phyloP scores from a whole-genome alignment of 2,329 filamentous ascomycete genomes.

The Claviceps fusiformis region DNA sequence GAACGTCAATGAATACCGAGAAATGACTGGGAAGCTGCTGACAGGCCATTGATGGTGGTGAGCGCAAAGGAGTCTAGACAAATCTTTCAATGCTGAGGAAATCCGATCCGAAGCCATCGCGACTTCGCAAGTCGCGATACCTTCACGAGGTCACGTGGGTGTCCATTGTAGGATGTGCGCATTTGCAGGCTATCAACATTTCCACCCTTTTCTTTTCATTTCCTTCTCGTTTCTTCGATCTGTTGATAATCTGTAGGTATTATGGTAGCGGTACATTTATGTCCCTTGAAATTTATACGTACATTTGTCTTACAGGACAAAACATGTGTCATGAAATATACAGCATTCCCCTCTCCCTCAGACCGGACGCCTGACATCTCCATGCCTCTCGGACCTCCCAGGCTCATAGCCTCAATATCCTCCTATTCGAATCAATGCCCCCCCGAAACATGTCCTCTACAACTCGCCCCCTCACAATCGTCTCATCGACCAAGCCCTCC shows the following conservation, averaged over 20 bases:
- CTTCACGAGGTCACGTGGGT: slow-evolving; percentile 2
- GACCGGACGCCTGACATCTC: not conserved
- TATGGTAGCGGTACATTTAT: no score
- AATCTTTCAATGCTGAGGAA: not conserved
- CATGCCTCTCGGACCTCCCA: not conserved
- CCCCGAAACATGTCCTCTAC: slow-evolving; percentile 61
- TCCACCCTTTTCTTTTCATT: not conserved
- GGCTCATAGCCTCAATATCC: slow-evolving; percentile 33
- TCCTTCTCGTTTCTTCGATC: not conserved
- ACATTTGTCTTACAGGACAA: no score
- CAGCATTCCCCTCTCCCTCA: no score
- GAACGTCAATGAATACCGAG: not conserved
- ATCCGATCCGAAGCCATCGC: not conserved
- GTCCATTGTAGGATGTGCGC: not conserved
- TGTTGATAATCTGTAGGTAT: no score
- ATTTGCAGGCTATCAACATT: not conserved
- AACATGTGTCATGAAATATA: no score
- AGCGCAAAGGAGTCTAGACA: not conserved
- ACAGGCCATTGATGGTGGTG: not conserved
- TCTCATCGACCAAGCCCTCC: slow-evolving; percentile 61
- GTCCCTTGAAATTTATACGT: no score
- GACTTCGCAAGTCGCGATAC: not conserved
- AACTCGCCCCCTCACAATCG: slow-evolving; percentile 51
- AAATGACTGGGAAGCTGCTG: not conserved
- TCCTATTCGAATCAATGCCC: slow-evolving; percentile 42